Evolutionary conservation across 371 early-diverging fungal genomes (phyloP), one percentile per base, ranked within the genome.

Genomic region (Dichotomocladium elegans): DNA sequence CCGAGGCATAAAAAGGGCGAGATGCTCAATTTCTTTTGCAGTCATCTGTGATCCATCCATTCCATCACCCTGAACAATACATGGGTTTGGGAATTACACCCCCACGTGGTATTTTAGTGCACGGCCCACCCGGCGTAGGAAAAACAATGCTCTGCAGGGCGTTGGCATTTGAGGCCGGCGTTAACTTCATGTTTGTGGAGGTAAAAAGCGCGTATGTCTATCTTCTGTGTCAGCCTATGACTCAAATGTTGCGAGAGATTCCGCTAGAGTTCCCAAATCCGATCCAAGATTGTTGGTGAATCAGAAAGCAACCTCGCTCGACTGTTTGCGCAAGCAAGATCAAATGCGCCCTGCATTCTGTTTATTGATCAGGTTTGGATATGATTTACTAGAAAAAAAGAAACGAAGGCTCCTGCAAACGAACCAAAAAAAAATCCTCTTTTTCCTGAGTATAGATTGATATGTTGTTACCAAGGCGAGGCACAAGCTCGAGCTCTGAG

Each of bases 41-140:
- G 57, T 61, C 74, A 22, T 82, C 86, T 1, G 73, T 90, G 1
- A 79, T 89, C 14, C 75, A 84, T 37, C 97, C 99, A 3, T 88
- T 96, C 41, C 65, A 87, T 31, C 89, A 96, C 55, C 93, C 96
- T 0, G 87, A 87, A 51, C 77, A 93, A 14, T 98, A 92, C 57
- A 57, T 71, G 19, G 81, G 83, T 22, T 71, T 99, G 52, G 96
- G 95, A 3, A 93, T 97, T 12, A 77, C 90, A 29, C 98, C 99
- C 4, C 99, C 99, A 0, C 77, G 88, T 26, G 94, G 99, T 49
- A 95, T 99, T 14, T 71, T 99, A 43, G 83, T 99, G 60, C 95
- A 99, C 70, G 99, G 99, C 3, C 99, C 99, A 7, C 98, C 99
- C 2, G 99, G 99, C 9, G 97, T 97, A 50, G 99, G 99, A 49